Evolutionary conservation across 2,329 filamentous ascomycete genomes (phyloP).

Genomic region (Macroventuria anomochaeta): DNA sequence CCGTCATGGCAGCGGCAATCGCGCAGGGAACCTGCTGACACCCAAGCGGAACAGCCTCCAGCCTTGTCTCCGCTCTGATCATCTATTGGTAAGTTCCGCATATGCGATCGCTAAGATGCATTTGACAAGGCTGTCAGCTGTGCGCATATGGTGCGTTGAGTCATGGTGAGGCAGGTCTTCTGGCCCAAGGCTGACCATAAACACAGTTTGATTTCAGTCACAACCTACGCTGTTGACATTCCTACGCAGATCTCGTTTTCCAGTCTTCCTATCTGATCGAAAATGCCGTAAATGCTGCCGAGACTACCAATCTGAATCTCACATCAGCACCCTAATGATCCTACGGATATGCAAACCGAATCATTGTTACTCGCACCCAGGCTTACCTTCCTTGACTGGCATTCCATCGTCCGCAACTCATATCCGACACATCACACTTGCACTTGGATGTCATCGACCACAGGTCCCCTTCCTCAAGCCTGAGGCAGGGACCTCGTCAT

Average conservation of each 20-base stretch:
- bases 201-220: neutral
- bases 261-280: neutral
- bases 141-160: neutral
- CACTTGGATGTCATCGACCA: neutral
- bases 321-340: slow-evolving; percentile 10
- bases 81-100: neutral
- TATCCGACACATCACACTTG: neutral
- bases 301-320: neutral
- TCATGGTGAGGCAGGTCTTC: neutral
- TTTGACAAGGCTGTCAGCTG: neutral
- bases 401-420: neutral
- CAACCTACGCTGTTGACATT: too few relatives aligned
- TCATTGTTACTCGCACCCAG: neutral
- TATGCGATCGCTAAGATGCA: neutral
- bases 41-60: neutral
- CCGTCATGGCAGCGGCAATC: neutral
- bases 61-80: neutral
- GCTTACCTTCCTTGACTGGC: neutral
- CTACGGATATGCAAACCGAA: neutral
- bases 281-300: neutral
- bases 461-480: neutral
- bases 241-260: too few relatives aligned
- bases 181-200: neutral
- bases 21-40: neutral
- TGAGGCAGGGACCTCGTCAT: neutral